Evolutionary conservation across 768 basidiomycete genomes (phyloP), one percentile per base, ranked within the genome.

Genomic region (Suillus alpinus): DNA sequence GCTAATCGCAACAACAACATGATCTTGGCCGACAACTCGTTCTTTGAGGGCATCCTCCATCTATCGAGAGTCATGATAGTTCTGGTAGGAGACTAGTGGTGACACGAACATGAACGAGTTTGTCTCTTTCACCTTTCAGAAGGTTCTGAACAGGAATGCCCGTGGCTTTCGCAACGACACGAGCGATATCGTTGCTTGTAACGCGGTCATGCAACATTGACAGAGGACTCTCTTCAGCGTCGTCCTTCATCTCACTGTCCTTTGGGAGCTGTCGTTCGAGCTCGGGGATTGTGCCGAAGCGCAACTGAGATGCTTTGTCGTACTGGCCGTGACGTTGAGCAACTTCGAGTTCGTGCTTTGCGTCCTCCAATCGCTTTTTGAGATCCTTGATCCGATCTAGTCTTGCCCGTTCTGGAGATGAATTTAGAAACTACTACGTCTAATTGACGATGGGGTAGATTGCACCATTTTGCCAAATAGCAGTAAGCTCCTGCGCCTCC

Each of bases 141-240:
- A 96, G 74, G 68, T 89, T 94, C 73, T 92, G 86, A 1, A 95
- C 93, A 0, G 94, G 94, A 31, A 96, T 95, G 6, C 94, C 94
- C 0, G 94, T 97, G 0, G 91, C 82, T 69, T 88, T 90, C 7
- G 92, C 92, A 4, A 95, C 89, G 23, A 95, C 94, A 2, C 91
- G 80, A 2, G 94, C 86, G 53, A 96, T 95, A 71, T 95, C 93
- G 66, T 86, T 87, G n/a, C 88, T 88, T 7, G 91, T 94, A 8
- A 97, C 92, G 43, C 92, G 80, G 63, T 95, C 94, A 65, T 94
- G 87, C 37, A 95, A 77, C 83, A 91, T 89, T 13, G 81, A 73
- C 40, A 88, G 73, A 37, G 85, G 83, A 31, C 73, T 67, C 9
- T 66, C 70, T 36, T 72, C 62, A 18, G 59, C 72, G n/a, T 75